These are phyloP conservation scores for Citrus hindsii DNA, from an alignment of 345 rosid genomes.

Conservation along the genomic window DNA sequence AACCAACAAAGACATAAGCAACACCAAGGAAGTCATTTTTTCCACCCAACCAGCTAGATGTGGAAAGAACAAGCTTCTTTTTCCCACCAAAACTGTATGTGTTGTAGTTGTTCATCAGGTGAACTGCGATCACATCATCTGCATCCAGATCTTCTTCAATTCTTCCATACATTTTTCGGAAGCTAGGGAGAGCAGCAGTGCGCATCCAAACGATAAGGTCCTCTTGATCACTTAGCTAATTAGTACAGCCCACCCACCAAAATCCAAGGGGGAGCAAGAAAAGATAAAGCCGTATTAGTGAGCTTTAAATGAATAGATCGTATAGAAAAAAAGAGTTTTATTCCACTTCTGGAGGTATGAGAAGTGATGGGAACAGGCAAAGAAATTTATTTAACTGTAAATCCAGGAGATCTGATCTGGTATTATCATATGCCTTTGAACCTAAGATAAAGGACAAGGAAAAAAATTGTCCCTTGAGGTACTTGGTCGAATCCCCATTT, in stretches of 20 bases:
- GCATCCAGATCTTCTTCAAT: conserved; percentile 71
- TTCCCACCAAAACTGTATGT: conserved; percentile 80
- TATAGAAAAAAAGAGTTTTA: neutral
- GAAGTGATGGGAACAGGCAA: neutral
- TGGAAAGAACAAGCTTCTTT: conserved; percentile 73
- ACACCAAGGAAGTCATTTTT: conserved; percentile 75
- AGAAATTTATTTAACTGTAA: neutral
- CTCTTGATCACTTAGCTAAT: conserved; percentile 77
- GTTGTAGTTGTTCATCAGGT: conserved; percentile 72
- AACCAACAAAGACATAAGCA: conserved; percentile 64
- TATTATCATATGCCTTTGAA: neutral
- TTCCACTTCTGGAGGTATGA: neutral
- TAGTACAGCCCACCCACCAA: conserved; percentile 10
- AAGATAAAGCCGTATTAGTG: conserved; percentile 5
- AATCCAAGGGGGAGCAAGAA: conserved; percentile 11
- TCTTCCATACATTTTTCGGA: conserved; percentile 73
- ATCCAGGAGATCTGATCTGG: neutral
- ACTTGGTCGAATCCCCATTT: neutral
- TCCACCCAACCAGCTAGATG: conserved; percentile 82
- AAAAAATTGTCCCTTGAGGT: neutral
- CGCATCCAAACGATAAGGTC: conserved; percentile 91
- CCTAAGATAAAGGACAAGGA: neutral
- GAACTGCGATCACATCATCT: conserved; percentile 47
- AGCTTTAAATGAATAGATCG: conserved; percentile 10
- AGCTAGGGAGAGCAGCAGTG: conserved; percentile 78